phyloP scores from a whole-genome alignment of 2,329 filamentous ascomycete species.

The Venturia asperata region DNA sequence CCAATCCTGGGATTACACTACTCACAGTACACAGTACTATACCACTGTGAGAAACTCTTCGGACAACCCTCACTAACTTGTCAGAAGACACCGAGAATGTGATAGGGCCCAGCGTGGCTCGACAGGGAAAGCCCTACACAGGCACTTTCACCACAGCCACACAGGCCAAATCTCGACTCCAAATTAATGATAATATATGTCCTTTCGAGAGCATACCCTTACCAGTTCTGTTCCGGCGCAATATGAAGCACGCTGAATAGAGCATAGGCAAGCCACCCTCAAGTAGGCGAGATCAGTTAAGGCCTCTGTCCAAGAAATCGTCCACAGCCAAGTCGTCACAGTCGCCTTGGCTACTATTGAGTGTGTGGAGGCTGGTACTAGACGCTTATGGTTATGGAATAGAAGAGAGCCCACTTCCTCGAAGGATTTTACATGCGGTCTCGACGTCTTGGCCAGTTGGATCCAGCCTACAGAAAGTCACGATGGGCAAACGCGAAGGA shows the following conservation, averaged over 20 bases:
- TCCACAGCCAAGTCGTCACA: not conserved
- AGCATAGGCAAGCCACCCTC: not conserved
- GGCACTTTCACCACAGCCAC: not conserved
- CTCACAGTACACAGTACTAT: not conserved
- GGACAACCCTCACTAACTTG: not conserved
- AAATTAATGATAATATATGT: conserved; percentile 5
- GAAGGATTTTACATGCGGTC: not conserved
- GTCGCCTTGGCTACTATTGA: not conserved
- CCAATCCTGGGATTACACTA: too few species aligned
- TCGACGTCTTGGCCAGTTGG: not conserved
- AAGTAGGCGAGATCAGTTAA: not conserved
- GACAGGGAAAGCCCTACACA: not conserved
- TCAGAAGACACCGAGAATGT: not conserved
- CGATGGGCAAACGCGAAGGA: conserved; percentile 9
- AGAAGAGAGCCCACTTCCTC: not conserved
- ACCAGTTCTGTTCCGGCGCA: not conserved
- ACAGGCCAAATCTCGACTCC: not conserved
- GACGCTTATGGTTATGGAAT: not conserved
- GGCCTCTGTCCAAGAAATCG: not conserved
- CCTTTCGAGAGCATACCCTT: conserved; percentile 6
- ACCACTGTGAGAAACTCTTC: not conserved
- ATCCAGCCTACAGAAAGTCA: not conserved
- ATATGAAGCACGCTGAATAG: not conserved
- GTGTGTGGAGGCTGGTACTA: not conserved
- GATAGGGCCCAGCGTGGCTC: not conserved